Evolutionary conservation across 1,284 basidiomycete species (phyloP).

Genomic region (Ceratobasidium sp.): DNA sequence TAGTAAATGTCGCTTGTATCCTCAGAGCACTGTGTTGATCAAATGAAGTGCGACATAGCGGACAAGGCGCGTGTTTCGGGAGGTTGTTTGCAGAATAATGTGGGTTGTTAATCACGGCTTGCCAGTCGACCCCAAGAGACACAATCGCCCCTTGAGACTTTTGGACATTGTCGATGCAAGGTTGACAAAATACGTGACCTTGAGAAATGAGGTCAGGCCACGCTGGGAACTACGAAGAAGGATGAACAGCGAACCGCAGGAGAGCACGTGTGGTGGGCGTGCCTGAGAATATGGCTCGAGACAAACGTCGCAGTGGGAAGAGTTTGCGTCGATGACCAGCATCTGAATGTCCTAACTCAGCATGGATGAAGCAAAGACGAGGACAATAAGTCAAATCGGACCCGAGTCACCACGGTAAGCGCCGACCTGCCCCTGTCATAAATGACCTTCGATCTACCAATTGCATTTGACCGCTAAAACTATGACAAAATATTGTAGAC

Average conservation of each 20-base stretch:
- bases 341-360: not conserved
- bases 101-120: not conserved
- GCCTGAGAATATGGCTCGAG: constrained; percentile 12
- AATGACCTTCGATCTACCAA: too few species aligned
- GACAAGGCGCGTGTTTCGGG: constrained; percentile 14
- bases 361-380: too few species aligned
- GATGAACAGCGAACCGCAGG: constrained; percentile 12
- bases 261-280: constrained; percentile 12
- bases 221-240: not conserved
- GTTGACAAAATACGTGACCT: constrained; percentile 27
- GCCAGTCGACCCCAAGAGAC: constrained; percentile 5
- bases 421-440: too few species aligned
- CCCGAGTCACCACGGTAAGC: too few species aligned
- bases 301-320: constrained; percentile 25
- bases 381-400: too few species aligned
- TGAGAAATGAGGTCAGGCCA: not conserved
- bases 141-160: constrained; percentile 1
- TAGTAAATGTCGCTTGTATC: constrained; percentile 5
- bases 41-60: constrained; percentile 16
- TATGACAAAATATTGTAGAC: too few species aligned
- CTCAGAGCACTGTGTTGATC: not conserved
- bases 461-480: too few species aligned
- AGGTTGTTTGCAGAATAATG: constrained; percentile 10
- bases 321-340: constrained; percentile 12
- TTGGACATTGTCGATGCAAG: constrained; percentile 26